Percentiles rank a stretch among this genome's conserved stretches.
Conservation (phyloP, 2,329 filamentous ascomycete species). For the Didymella keratinophila region DNA sequence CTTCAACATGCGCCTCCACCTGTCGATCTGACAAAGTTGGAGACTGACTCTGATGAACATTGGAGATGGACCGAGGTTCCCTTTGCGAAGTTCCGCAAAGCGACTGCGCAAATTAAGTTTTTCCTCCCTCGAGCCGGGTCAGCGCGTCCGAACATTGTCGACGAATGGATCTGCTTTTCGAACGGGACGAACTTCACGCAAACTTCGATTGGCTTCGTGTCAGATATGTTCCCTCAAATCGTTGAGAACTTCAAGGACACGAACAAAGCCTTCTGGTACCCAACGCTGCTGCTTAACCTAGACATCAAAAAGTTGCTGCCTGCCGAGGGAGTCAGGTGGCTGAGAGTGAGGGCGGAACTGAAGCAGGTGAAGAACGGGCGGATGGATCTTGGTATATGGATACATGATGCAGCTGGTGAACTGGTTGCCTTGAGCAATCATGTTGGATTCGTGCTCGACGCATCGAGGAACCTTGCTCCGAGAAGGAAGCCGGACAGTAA, state of each 20-base stretch:
- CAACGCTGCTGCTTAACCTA: constrained; percentile 76
- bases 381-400: constrained; percentile 75
- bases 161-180: constrained; percentile 72
- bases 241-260: constrained; percentile 59
- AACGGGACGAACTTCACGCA: constrained; percentile 70
- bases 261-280: constrained; percentile 69
- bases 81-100: constrained; percentile 58
- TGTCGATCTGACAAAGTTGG: constrained; percentile 54
- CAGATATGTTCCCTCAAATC: constrained; percentile 74
- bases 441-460: constrained; percentile 68
- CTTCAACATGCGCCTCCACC: constrained; percentile 56
- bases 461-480: constrained; percentile 68
- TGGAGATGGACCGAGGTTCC: constrained; percentile 60
- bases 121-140: constrained; percentile 61
- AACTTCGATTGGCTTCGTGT: constrained; percentile 68
- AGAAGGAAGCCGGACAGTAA: constrained; percentile 53
- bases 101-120: constrained; percentile 60
- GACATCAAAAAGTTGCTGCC: constrained; percentile 79
- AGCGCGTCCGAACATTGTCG: constrained; percentile 54
- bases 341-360: constrained; percentile 70
- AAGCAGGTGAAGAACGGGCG: constrained; percentile 75
- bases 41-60: constrained; percentile 54
- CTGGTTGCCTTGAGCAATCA: constrained; percentile 74
- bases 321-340: constrained; percentile 72
- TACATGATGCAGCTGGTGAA: constrained; percentile 70